phyloP scores from a whole-genome alignment of 2,329 filamentous ascomycete genomes.

The Epichloe glyceriae region DNA sequence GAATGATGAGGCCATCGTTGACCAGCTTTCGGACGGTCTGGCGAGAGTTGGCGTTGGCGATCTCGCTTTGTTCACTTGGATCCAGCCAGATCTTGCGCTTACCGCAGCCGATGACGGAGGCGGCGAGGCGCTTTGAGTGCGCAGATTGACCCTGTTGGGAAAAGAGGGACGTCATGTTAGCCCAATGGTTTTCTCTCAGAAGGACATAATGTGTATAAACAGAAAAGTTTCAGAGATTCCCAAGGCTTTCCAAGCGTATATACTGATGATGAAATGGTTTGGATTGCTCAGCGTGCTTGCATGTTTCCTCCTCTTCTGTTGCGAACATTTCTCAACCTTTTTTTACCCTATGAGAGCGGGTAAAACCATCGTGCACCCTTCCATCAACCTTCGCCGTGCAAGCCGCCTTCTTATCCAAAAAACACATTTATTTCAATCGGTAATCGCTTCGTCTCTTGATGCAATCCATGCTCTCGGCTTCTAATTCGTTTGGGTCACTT shows the following conservation, averaged over 20 bases:
- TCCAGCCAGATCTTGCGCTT: slow-evolving; percentile 99
- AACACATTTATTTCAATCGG: slow-evolving; percentile 2
- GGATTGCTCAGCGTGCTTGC: slow-evolving; percentile 1
- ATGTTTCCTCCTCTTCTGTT: background rate
- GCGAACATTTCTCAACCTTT: background rate
- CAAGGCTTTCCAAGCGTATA: background rate
- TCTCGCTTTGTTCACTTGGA: slow-evolving; percentile 98
- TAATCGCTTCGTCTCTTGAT: background rate
- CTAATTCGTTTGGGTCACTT: slow-evolving; percentile 16
- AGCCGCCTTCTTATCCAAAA: slow-evolving; percentile 1
- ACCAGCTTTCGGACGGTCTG: slow-evolving; percentile 99
- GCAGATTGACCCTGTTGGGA: slow-evolving; percentile 83
- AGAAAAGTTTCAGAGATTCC: background rate
- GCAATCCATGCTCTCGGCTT: background rate
- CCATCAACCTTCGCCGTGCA: slow-evolving; percentile 2
- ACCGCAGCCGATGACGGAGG: slow-evolving; percentile 95
- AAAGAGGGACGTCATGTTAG: slow-evolving; percentile 14
- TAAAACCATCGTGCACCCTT: background rate
- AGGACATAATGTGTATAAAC: no score
- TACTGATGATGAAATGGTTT: background rate
- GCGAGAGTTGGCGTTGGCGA: slow-evolving; percentile 99
- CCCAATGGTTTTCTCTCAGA: slow-evolving; percentile 5
- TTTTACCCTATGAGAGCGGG: background rate
- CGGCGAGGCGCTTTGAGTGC: slow-evolving; percentile 99
- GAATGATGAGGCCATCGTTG: slow-evolving; percentile 99